Evolutionary conservation across 805 yeast genomes (phyloP), one percentile per base, ranked within the genome.

Genomic region (Suhomyces prunicola): DNA sequence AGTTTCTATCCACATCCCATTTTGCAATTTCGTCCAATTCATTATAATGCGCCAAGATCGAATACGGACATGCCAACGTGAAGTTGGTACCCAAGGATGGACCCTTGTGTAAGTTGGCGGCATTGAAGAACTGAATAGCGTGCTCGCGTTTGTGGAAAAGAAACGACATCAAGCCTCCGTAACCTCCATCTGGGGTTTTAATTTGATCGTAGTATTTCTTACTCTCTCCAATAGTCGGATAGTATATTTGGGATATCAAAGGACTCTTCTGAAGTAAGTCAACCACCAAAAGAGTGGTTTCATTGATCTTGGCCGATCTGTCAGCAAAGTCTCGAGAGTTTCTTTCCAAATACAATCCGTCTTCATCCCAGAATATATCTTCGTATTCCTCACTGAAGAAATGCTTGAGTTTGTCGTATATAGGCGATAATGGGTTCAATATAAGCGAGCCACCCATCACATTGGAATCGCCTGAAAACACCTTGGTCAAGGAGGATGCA

Each of bases 401-500:
- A 40, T 66, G 53, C 63, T 85, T 85, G 53, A 89, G 77, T 51
- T 50, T 54, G 2, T 59, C 52, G 71, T 81, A 91, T 56, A 62
- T 69, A 42, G 68, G 70, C 7, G 92, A 79, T 5, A 74, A 62
- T 5, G 92, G 87, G 64, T 93, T 94, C 60, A 94, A 72, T 5
- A 90, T 85, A 56, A 92, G 69, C 10, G 93, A 85, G 2, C 99
- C 99, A 0, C 91, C 97, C 93, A 93, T 88, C 49, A 93, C 97
- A 64, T 93, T 91, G 31, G 96, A 87, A 67, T 90, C 97, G 23
- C 98, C 97, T 36, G 93, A 85, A 66, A 94, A 94, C 15, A 92
- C 88, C 67, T 94, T 94, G 9, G 97, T 92, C 56, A 94, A 76
- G 7, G 97, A 90, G 31, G 93, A 82, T 33, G 86, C 94, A 13